Evolutionary conservation across 2,329 filamentous ascomycete genomes (phyloP).

Genomic region (Arthrobotrys musiformis): DNA sequence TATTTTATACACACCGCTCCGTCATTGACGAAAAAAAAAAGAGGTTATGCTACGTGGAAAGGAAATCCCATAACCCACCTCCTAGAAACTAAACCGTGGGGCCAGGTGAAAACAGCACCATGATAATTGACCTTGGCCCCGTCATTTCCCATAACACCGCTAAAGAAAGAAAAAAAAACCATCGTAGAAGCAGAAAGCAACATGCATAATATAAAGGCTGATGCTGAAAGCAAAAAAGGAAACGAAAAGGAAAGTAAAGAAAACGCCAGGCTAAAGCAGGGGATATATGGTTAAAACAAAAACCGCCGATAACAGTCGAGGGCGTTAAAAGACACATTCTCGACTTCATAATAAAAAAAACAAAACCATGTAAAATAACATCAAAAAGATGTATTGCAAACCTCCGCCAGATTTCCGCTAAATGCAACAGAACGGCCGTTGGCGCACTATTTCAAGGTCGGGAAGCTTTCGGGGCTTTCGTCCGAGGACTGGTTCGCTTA

Average conservation of each 20-base stretch:
- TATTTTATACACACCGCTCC: not conserved
- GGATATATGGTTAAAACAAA: not conserved
- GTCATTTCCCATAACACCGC: conserved; percentile 29
- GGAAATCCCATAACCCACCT: not conserved
- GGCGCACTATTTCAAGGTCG: not conserved
- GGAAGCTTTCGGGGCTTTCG: not conserved
- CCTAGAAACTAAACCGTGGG: not conserved
- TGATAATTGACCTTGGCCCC: not conserved
- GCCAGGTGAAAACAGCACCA: not conserved
- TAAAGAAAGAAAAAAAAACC: conserved; percentile 1
- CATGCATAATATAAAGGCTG: not conserved
- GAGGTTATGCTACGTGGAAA: not conserved
- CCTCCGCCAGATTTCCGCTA: not conserved
- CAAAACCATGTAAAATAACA: not conserved
- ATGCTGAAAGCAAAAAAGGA: not conserved
- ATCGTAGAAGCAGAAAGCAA: conserved; percentile 2
- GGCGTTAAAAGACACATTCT: not conserved
- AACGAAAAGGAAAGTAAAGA: not conserved
- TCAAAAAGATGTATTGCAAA: not conserved
- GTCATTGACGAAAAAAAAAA: not conserved
- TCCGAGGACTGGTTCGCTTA: conserved; percentile 15
- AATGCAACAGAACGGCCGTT: not conserved
- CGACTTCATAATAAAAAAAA: not conserved
- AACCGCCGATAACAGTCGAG: not conserved
- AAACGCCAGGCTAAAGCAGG: conserved; percentile 30